These are phyloP conservation scores for Picochlorum sp. DNA, from an alignment of 139 green algal species.

Conservation along the genomic window DNA sequence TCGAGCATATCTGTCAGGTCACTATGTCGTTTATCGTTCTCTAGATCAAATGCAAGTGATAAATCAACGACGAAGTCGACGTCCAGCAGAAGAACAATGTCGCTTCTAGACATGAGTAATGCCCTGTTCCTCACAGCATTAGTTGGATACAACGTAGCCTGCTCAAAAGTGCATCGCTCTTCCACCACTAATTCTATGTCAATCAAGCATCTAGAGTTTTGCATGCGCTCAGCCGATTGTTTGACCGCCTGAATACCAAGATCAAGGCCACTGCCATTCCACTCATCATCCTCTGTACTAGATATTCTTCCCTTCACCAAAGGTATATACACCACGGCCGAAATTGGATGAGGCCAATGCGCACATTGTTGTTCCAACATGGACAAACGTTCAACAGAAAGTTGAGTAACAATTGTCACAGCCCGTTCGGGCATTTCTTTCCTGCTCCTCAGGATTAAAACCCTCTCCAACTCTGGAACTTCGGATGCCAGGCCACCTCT, in stretches of 20 bases:
- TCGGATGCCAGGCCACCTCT: constrained; percentile 3
- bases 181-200: constrained; percentile 33
- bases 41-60: constrained; percentile 3
- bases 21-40: constrained; percentile 7
- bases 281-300: constrained; percentile 13
- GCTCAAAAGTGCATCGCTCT: constrained; percentile 21
- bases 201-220: constrained; percentile 14
- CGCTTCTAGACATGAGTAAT: background rate
- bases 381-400: constrained; percentile 22
- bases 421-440: constrained; percentile 15
- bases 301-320: constrained; percentile 24
- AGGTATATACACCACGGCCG: constrained; percentile 29
- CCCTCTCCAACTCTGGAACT: constrained; percentile 24
- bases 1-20: constrained; percentile 14
- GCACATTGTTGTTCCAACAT: constrained; percentile 32
- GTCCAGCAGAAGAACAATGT: constrained; percentile 31
- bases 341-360: constrained; percentile 16
- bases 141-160: constrained; percentile 11
- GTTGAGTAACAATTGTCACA: constrained; percentile 28
- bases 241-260: constrained; percentile 12
- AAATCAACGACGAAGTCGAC: constrained; percentile 28
- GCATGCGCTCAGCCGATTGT: background rate
- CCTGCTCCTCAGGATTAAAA: constrained; percentile 12
- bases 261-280: constrained; percentile 21
- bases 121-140: constrained; percentile 15